These are phyloP conservation scores for Globisporangium acanthophoron DNA, from an alignment of 352 stramenopile genomes.

Conservation along the genomic window DNA sequence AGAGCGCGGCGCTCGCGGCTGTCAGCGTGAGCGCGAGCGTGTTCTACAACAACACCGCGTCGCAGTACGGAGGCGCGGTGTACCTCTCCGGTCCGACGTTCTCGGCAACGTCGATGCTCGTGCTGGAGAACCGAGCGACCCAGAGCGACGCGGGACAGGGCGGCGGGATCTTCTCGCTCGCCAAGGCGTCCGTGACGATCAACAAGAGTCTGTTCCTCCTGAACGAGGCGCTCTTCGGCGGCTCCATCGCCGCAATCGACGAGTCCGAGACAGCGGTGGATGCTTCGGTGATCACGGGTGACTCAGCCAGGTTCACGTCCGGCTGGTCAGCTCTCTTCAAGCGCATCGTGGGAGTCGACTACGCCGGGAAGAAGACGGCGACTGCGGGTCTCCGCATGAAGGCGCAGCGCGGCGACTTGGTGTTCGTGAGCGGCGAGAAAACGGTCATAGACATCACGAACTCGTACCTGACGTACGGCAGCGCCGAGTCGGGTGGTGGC, in stretches of 20 bases:
- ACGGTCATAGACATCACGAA: conserved; percentile 15
- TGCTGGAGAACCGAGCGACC: conserved; percentile 29
- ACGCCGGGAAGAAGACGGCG: conserved; percentile 7
- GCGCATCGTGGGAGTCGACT: conserved; percentile 13
- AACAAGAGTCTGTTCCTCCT: conserved; percentile 26
- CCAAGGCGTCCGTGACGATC: conserved; percentile 4
- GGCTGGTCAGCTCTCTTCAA: conserved; percentile 19
- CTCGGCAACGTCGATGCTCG: conserved; percentile 6
- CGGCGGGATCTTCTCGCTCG: conserved; percentile 19
- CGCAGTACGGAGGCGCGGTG: conserved; percentile 19
- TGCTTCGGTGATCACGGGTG: conserved; percentile 16
- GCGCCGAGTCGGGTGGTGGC: conserved; percentile 39
- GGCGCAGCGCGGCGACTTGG: conserved; percentile 22
- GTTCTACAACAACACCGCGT: conserved; percentile 44
- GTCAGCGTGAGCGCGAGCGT: conserved; percentile 13
- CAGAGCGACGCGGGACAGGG: conserved; percentile 18
- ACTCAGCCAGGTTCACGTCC: conserved; percentile 12
- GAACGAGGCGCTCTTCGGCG: conserved; percentile 25
- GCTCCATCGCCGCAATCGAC: conserved; percentile 19
- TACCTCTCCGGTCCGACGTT: conserved; percentile 8
- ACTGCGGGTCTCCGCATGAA: conserved; percentile 7
- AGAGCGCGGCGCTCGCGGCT: neutral
- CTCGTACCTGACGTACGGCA: conserved; percentile 28
- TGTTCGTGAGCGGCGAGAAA: conserved; percentile 25
- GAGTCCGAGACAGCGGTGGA: conserved; percentile 17